Evolutionary conservation across 768 basidiomycete genomes (phyloP), one percentile per base, ranked within the genome.

Genomic region (Neoboletus brunneissimus): DNA sequence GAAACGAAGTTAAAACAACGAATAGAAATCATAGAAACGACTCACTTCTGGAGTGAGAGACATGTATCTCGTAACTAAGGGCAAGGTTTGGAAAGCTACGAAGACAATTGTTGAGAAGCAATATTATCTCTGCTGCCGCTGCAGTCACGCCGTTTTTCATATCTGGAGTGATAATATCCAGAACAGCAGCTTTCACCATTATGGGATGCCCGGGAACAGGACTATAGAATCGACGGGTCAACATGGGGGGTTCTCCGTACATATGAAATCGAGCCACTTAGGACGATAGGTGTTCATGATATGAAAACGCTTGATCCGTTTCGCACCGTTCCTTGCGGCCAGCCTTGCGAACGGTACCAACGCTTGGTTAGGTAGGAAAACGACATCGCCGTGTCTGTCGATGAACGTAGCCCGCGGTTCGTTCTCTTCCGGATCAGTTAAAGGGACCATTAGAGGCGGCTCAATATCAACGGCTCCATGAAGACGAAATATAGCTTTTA

Each of bases 381-480:
- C 85, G 0, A 89, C 76, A 59, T 91, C 89, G 2, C 89, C 92
- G 54, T 87, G 86, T 45, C 83, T 76, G 72, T 96, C 94, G 31
- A 98, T 80, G 60, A 92, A 84, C 7, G 84, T 76, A 3, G 88
- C 90, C 29, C 86, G 83, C 8, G 78, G 81, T 41, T 79, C 79
- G 32, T 86, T 83, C 31, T 89, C 86, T 18, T 84, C 82, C 4
- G 78, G 73, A 31, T 85, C 79, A 47, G 82, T 77, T 2, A 83
- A 77, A 1, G 89, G 94, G 69, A 92, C 83, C 12, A 97, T 76
- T n/a, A 95, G 71, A 0, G 93, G 88, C 0, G 93, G 88, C 62
- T 91, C 89, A 72, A 88, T 87, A 59, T 94, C 85, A 1, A 96
- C 84, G 4, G 95, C 94, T 7, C 95, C 95, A 65, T 95, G 95